phyloP scores from a whole-genome alignment of 441 rosid genomes.

The Syzygium malaccense region DNA sequence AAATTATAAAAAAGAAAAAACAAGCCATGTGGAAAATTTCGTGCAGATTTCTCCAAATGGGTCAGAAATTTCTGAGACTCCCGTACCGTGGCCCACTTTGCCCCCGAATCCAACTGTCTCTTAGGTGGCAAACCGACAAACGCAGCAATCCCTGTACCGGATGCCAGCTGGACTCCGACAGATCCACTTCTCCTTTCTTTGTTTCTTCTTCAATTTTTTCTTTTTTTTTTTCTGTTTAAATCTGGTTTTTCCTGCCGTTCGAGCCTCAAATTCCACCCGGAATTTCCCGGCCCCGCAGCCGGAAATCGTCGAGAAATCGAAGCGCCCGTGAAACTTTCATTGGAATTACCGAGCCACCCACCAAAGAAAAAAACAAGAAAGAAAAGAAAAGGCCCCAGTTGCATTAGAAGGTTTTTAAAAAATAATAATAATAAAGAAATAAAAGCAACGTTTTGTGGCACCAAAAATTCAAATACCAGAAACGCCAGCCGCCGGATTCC shows the following conservation, averaged over 20 bases:
- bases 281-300: background rate
- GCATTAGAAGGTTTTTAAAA: background rate
- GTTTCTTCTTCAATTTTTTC: too few species aligned
- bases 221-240: background rate
- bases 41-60: background rate
- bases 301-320: background rate
- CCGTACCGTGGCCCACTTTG: background rate
- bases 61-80: background rate
- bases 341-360: background rate
- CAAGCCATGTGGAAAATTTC: background rate
- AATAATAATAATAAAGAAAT: too few species aligned
- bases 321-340: background rate
- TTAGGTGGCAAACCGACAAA: background rate
- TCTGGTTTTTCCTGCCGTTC: background rate
- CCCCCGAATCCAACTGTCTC: background rate
- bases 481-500: background rate
- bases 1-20: rapidly evolving
- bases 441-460: background rate
- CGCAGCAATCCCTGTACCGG: background rate
- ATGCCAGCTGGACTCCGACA: background rate
- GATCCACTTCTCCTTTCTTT: background rate
- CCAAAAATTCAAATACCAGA: background rate
- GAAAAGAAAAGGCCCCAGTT: background rate
- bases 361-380: rapidly evolving
- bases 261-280: background rate